Evolutionary conservation across 139 green algal genomes (phyloP), one percentile per base, ranked within the genome.

Genomic region (Cymbomonas tetramitiformis): DNA sequence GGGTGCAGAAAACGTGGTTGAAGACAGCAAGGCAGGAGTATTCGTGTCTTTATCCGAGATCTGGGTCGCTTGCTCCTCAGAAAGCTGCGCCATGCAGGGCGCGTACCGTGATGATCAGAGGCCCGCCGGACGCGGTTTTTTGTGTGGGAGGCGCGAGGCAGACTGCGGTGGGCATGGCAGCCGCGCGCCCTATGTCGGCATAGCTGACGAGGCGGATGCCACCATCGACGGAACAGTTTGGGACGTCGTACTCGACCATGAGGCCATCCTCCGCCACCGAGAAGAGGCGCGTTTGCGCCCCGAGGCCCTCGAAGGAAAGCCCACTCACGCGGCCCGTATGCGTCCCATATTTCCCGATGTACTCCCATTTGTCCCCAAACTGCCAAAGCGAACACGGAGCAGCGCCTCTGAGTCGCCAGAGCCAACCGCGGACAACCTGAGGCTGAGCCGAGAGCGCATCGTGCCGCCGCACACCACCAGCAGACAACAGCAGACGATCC

Each of bases 241-340:
- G 56, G 10, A 86, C 55, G 53, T 89, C 71, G 49, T 81, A 89
- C 62, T 85, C 74, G 4, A 70, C 62, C 3, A 89, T 43, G 2
- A 65, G 62, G 0, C 62, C 55, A 39, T 89, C 81, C 4, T 49
- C 55, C n/a, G 77, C 79, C n/a, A 85, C 24, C 2, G 67, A 81
- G 47, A 86, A 80, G 9, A 86, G 65, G 23, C 71, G 72, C 0
- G 72, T 83, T 34, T 75, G 56, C n/a, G 74, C 74, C 3, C 62
- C 55, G 3, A 70, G 70, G 4, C 71, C 68, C 55, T 71, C 79
- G 68, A 85, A 86, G 7, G 49, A 34, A 29, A 86, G 38, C 0
- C 56, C 69, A n/a, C 72, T 65, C 4, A 83, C 49, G 23, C 36
- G 24, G 2, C 21, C 63, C 30, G 76, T 59, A 61, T 87, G 80